A percentile compares a stretch with the other conserved stretches of the same genome.
phyloP scores from a whole-genome alignment of 306 rosid genomes.

The Prinsepia uniflora region DNA sequence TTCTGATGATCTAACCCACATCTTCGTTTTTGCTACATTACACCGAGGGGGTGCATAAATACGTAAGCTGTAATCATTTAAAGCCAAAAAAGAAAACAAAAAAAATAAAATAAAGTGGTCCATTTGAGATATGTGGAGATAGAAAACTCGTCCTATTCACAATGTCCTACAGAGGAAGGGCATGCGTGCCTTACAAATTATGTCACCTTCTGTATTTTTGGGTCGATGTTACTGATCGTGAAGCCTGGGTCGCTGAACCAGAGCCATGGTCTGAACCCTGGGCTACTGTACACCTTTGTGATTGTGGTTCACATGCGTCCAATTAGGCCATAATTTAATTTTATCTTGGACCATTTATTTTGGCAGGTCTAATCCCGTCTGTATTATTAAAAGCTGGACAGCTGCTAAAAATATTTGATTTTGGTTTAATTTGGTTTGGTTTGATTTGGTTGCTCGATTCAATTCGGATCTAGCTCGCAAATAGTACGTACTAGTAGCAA shows the following conservation, averaged over 20 bases:
- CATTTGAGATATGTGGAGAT: neutral
- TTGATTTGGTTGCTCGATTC: too few relatives aligned
- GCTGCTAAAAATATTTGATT: too few relatives aligned
- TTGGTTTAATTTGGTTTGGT: too few relatives aligned
- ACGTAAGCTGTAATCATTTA: neutral
- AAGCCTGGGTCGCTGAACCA: neutral
- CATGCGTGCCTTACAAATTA: constrained; percentile 8
- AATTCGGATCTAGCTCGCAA: too few relatives aligned
- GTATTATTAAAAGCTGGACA: too few relatives aligned
- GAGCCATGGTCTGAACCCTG: neutral
- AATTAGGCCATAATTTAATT: neutral
- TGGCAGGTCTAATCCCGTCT: too few relatives aligned
- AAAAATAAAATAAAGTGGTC: constrained; percentile 13
- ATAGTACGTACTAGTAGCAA: neutral
- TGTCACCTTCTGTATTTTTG: constrained; percentile 10
- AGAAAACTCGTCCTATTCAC: neutral
- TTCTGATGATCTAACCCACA: too few relatives aligned
- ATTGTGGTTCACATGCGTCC: constrained; percentile 23
- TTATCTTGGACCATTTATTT: too few relatives aligned
- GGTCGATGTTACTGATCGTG: neutral
- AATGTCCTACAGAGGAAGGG: neutral
- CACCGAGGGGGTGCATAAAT: neutral
- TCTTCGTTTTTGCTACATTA: too few relatives aligned
- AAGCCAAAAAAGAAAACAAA: neutral
- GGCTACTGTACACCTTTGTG: neutral